Percentiles rank a stretch among this genome's conserved stretches.
Evolutionary conservation across 2,329 filamentous ascomycete species (phyloP).

Genomic region (Aspergillus brasiliensis): DNA sequence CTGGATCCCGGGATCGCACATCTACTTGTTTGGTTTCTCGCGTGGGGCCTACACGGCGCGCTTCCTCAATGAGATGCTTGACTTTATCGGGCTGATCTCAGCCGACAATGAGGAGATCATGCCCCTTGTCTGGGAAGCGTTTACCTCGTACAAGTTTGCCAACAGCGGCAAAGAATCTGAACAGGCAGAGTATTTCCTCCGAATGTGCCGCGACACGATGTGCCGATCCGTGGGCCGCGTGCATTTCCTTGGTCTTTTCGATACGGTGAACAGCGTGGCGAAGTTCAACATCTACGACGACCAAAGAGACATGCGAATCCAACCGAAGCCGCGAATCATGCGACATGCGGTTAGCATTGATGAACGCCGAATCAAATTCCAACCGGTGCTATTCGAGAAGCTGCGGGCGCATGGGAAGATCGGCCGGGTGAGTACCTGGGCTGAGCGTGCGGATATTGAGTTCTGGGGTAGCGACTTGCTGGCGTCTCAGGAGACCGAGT

Average conservation of each 20-base stretch:
- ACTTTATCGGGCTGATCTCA: conserved; percentile 21
- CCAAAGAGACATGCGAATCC: conserved; percentile 11
- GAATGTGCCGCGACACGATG: conserved; percentile 18
- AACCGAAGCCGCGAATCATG: conserved; percentile 48
- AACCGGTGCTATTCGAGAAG: conserved; percentile 23
- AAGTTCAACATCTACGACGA: conserved; percentile 20
- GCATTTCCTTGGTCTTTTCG: conserved; percentile 30
- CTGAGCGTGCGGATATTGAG: conserved; percentile 22
- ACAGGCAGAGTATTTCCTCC: conserved; percentile 9
- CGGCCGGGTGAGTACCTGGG: conserved; percentile 14
- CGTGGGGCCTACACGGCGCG: conserved; percentile 29
- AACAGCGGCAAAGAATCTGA: conserved; percentile 6
- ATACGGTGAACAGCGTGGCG: conserved; percentile 29
- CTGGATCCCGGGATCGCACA: conserved; percentile 16
- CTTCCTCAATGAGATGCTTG: conserved; percentile 27
- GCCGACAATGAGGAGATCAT: conserved; percentile 26
- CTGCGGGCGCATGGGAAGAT: background rate
- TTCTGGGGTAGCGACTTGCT: background rate
- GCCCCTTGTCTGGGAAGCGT: conserved; percentile 21
- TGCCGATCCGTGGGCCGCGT: conserved; percentile 20
- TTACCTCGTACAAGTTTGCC: conserved; percentile 19
- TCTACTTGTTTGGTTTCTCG: conserved; percentile 30
- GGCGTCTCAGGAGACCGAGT: conserved; percentile 48
- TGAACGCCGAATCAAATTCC: conserved; percentile 56
- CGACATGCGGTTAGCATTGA: conserved; percentile 58